Percentiles rank a stretch among this genome's conserved stretches.
phyloP scores from a whole-genome alignment of 306 rosid genomes.

The Cicer bijugum region DNA sequence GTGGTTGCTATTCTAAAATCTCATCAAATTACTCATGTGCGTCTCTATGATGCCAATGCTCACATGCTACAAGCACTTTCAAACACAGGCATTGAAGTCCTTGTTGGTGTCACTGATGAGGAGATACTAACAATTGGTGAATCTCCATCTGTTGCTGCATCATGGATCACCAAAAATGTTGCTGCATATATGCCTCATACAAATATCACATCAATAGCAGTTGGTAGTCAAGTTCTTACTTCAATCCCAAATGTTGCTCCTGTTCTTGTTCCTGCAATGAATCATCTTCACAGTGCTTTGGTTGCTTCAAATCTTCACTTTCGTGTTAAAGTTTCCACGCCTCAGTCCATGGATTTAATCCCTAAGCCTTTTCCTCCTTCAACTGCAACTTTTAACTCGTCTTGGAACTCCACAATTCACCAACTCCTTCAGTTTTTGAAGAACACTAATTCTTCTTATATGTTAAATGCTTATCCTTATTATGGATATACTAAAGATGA shows the following conservation, averaged over 20 bases:
- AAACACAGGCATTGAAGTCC: conserved; percentile 71
- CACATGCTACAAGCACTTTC: conserved; percentile 81
- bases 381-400: conserved; percentile 71
- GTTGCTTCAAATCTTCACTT: conserved; percentile 81
- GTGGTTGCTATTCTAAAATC: conserved; percentile 72
- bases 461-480: conserved; percentile 79
- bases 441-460: conserved; percentile 76
- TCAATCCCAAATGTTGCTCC: conserved; percentile 73
- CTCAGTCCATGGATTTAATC: conserved; percentile 79
- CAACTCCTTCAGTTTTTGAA: conserved; percentile 77
- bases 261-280: conserved; percentile 82
- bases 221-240: conserved; percentile 89
- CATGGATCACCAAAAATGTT: conserved; percentile 83
- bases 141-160: conserved; percentile 74
- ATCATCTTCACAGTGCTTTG: conserved; percentile 73
- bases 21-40: conserved; percentile 73
- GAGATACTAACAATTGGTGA: conserved; percentile 78
- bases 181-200: conserved; percentile 80
- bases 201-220: conserved; percentile 83
- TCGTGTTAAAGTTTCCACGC: conserved; percentile 79
- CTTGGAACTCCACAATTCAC: conserved; percentile 71
- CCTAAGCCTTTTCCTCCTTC: conserved; percentile 90
- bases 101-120: conserved; percentile 75
- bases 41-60: conserved; percentile 73
- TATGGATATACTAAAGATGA: conserved; percentile 72